Percentiles rank a stretch among this genome's conserved stretches.
These are phyloP conservation scores for Globisporangium acanthophoron DNA, from an alignment of 352 stramenopile species.

Conservation along the genomic window DNA sequence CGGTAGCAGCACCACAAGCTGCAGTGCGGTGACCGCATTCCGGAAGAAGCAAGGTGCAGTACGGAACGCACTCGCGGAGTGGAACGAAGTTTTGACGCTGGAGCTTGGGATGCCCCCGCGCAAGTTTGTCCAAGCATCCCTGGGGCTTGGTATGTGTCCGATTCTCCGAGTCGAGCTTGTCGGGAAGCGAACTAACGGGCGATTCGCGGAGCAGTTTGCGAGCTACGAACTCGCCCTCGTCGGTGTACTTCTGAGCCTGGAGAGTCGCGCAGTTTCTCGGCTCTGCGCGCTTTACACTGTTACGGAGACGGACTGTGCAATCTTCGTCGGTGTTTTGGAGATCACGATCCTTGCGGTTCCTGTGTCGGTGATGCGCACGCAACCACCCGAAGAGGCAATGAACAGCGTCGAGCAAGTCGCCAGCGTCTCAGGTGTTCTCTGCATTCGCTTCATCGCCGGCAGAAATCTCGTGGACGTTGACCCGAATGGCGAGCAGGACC, in stretches of 20 bases:
- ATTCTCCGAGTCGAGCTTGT: conserved; percentile 31
- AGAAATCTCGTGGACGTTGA: conserved; percentile 46
- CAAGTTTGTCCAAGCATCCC: conserved; percentile 14
- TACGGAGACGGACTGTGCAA: not conserved
- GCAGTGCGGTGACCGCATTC: not conserved
- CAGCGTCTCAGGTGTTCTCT: conserved; percentile 25
- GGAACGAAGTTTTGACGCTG: conserved; percentile 18
- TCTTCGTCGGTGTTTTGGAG: conserved; percentile 13
- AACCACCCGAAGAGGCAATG: not conserved
- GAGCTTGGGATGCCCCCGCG: conserved; percentile 10
- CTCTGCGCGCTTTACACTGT: conserved; percentile 13
- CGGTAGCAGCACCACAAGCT: not conserved
- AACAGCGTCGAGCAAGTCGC: not conserved
- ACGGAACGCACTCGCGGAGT: conserved; percentile 6
- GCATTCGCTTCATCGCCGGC: conserved; percentile 32
- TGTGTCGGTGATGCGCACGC: not conserved
- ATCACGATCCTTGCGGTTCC: conserved; percentile 8
- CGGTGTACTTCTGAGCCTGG: conserved; percentile 4
- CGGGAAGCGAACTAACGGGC: conserved; percentile 14
- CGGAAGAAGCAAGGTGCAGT: conserved; percentile 1
- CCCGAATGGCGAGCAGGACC: conserved; percentile 43
- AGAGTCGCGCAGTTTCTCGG: no score
- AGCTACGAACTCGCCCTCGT: conserved; percentile 20
- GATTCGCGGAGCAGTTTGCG: conserved; percentile 24
- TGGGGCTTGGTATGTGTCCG: conserved; percentile 24